Evolutionary conservation across 495 filamentous ascomycete species (phyloP).

Genomic region (Talaromyces liani): DNA sequence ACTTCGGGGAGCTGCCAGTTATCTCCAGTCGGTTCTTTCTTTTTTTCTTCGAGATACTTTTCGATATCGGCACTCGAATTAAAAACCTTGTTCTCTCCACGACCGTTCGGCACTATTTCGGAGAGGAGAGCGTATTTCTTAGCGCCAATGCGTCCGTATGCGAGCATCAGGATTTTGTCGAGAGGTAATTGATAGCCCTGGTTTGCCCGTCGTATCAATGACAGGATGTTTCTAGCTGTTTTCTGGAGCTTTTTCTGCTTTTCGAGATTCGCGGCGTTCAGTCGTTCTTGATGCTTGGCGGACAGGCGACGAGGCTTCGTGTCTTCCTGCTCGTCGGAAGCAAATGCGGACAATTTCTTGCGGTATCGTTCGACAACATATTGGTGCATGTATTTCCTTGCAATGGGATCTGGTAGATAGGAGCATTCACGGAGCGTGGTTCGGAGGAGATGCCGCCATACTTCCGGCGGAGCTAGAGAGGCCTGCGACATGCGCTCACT

Average conservation of each 20-base stretch:
- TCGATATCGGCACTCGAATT: constrained; percentile 12
- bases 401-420: constrained; percentile 72
- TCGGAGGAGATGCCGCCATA: constrained; percentile 61
- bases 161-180: constrained; percentile 52
- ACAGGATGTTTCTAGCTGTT: constrained; percentile 18
- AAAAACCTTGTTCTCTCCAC: background rate
- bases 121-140: constrained; percentile 55
- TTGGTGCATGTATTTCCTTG: constrained; percentile 50
- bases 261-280: background rate
- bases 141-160: constrained; percentile 70
- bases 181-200: constrained; percentile 57
- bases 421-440: constrained; percentile 75
- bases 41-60: constrained; percentile 14
- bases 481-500: constrained; percentile 5
- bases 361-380: constrained; percentile 55
- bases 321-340: background rate
- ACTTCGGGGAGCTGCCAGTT: constrained; percentile 29
- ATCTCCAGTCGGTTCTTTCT: constrained; percentile 18
- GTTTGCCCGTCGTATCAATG: constrained; percentile 49
- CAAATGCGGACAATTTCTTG: constrained; percentile 7
- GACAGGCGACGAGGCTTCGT: background rate
- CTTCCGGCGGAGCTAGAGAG: constrained; percentile 10
- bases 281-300: constrained; percentile 7
- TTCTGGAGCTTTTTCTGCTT: constrained; percentile 17
- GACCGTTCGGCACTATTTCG: constrained; percentile 29